These are phyloP conservation scores for Trametes cubensis DNA, from an alignment of 768 basidiomycete species.

Conservation along the genomic window DNA sequence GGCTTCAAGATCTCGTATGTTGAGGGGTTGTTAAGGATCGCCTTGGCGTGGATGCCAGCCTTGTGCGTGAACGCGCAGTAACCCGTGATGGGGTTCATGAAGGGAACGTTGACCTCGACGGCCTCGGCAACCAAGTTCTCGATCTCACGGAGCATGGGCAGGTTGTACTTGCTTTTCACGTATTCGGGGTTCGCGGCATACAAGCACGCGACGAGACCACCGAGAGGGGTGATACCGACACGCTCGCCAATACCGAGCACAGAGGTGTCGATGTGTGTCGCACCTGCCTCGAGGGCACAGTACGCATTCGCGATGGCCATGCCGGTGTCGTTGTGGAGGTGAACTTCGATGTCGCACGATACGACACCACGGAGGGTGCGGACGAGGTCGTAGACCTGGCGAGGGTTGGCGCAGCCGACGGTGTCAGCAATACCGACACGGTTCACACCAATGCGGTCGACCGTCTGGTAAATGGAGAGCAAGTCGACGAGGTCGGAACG, in stretches of 20 bases:
- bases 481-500: slow-evolving; percentile 99
- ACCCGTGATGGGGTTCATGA: slow-evolving; percentile 96
- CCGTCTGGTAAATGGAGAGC: slow-evolving; percentile 97
- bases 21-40: slow-evolving; percentile 98
- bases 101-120: slow-evolving; percentile 96
- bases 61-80: slow-evolving; percentile 99
- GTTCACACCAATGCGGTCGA: slow-evolving; percentile 99
- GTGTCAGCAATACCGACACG: slow-evolving; percentile 99
- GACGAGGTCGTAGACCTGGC: slow-evolving; percentile 98
- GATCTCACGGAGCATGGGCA: slow-evolving; percentile 95
- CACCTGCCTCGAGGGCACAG: slow-evolving; percentile 96
- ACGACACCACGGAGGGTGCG: slow-evolving; percentile 96
- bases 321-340: slow-evolving; percentile 98
- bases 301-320: slow-evolving; percentile 99
- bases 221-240: slow-evolving; percentile 97
- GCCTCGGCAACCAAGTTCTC: slow-evolving; percentile 99
- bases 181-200: slow-evolving; percentile 98
- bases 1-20: slow-evolving; percentile 99
- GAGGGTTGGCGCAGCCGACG: slow-evolving; percentile 97
- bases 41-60: slow-evolving; percentile 99
- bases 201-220: slow-evolving; percentile 94
- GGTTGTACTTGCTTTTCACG: slow-evolving; percentile 99
- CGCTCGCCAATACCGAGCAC: slow-evolving; percentile 98
- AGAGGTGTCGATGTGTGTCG: slow-evolving; percentile 98
- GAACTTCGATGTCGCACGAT: slow-evolving; percentile 95